Evolutionary conservation across 441 rosid species (phyloP).

Genomic region (Hypseocharis bilobata): DNA sequence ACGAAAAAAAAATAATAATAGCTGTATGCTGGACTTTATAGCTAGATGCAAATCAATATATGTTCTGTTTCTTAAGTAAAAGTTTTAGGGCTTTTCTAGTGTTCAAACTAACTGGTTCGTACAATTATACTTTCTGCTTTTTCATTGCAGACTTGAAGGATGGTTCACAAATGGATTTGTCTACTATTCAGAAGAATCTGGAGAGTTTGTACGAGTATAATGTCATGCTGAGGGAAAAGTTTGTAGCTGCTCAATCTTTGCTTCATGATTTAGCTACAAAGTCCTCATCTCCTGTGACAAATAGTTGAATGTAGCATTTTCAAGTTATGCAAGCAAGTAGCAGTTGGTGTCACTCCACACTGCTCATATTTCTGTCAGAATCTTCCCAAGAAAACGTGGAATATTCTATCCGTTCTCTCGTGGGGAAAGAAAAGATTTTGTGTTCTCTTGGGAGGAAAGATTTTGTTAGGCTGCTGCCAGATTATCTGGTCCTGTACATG

Average conservation of each 20-base stretch:
- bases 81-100: neutral
- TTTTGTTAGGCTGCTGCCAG: too few relatives aligned
- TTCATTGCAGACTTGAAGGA: slow-evolving; percentile 45
- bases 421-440: neutral
- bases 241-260: slow-evolving; percentile 48
- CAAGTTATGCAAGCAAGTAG: neutral
- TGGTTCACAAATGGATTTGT: slow-evolving; percentile 46
- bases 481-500: neutral
- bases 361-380: neutral
- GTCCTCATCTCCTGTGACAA: slow-evolving; percentile 24
- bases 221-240: slow-evolving; percentile 58
- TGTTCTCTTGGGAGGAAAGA: neutral
- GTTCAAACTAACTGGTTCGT: neutral
- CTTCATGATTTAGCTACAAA: slow-evolving; percentile 41
- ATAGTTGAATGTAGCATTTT: slow-evolving; percentile 18
- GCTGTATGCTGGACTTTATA: too few relatives aligned
- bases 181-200: slow-evolving; percentile 54
- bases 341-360: too few relatives aligned
- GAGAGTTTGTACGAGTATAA: slow-evolving; percentile 58
- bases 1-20: too few relatives aligned
- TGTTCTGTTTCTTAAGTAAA: too few relatives aligned
- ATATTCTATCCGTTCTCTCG: neutral
- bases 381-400: neutral
- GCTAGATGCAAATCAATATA: neutral
- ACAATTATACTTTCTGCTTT: neutral